Evolutionary conservation across 495 filamentous ascomycete species (phyloP).

Genomic region (Neohortaea acidophila): DNA sequence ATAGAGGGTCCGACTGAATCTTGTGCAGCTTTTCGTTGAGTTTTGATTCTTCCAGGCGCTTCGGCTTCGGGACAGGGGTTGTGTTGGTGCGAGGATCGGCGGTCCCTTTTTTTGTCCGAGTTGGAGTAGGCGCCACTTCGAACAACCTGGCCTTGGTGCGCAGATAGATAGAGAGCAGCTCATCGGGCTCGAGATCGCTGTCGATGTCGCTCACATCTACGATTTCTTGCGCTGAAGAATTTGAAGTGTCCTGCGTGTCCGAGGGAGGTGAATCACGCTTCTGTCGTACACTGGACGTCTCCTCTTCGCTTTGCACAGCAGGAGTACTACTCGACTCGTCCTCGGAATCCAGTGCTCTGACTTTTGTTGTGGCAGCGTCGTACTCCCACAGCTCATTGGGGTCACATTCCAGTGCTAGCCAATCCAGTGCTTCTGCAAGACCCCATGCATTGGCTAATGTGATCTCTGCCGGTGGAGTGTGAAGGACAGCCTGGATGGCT

Average conservation of each 20-base stretch:
- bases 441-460: conserved; percentile 46
- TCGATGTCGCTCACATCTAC: conserved; percentile 32
- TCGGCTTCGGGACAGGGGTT: not conserved
- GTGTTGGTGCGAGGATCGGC: not conserved
- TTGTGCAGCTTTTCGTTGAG: conserved; percentile 54
- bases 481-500: conserved; percentile 48
- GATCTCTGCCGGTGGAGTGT: conserved; percentile 33
- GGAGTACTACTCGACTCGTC: not conserved
- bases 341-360: conserved; percentile 15
- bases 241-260: not conserved
- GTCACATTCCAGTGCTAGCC: conserved; percentile 59
- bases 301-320: not conserved
- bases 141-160: conserved; percentile 57
- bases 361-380: conserved; percentile 30
- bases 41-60: conserved; percentile 24
- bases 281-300: not conserved
- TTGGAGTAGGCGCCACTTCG: conserved; percentile 35
- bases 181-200: conserved; percentile 50
- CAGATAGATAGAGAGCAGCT: conserved; percentile 60
- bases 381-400: conserved; percentile 58
- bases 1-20: conserved; percentile 73
- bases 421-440: conserved; percentile 72
- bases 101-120: conserved; percentile 21
- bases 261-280: not conserved
- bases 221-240: not conserved